Conservation (phyloP, 768 basidiomycete genomes). For the Tephrocybe sp. region DNA sequence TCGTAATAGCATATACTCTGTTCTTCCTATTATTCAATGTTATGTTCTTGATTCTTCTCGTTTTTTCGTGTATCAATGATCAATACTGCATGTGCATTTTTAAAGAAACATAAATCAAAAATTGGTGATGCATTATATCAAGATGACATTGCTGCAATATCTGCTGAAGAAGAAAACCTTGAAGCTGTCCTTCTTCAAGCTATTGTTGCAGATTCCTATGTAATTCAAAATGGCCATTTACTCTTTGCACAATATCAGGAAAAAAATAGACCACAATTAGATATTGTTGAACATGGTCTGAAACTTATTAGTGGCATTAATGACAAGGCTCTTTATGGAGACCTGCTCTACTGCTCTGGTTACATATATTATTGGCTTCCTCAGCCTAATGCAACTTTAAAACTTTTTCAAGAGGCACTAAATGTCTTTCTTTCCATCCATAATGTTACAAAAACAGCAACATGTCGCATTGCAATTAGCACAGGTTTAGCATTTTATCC, state of each 20-base stretch:
- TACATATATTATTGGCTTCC: neutral
- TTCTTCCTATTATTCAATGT: constrained; percentile 18
- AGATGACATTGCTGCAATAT: neutral
- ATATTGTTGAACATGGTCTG: constrained; percentile 7
- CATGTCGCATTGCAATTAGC: neutral
- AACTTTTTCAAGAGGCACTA: neutral
- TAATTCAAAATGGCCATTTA: constrained; percentile 15
- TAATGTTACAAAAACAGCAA: neutral
- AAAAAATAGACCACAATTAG: constrained; percentile 10
- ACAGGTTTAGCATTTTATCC: neutral
- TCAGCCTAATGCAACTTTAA: neutral
- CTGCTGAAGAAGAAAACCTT: constrained; percentile 13
- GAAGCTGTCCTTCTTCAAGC: constrained; percentile 14
- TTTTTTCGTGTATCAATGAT: constrained; percentile 11
- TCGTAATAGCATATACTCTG: constrained; percentile 6
- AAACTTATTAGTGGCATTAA: neutral
- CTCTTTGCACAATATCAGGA: constrained; percentile 16
- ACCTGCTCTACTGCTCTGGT: neutral
- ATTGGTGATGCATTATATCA: constrained; percentile 11
- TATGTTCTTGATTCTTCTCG: constrained; percentile 15
- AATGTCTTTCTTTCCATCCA: neutral
- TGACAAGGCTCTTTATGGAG: neutral
- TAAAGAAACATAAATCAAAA: constrained; percentile 10
- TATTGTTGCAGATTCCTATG: neutral
- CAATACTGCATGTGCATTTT: constrained; percentile 11